phyloP scores from a whole-genome alignment of 495 filamentous ascomycete genomes.

The Geopyxis carbonaria region DNA sequence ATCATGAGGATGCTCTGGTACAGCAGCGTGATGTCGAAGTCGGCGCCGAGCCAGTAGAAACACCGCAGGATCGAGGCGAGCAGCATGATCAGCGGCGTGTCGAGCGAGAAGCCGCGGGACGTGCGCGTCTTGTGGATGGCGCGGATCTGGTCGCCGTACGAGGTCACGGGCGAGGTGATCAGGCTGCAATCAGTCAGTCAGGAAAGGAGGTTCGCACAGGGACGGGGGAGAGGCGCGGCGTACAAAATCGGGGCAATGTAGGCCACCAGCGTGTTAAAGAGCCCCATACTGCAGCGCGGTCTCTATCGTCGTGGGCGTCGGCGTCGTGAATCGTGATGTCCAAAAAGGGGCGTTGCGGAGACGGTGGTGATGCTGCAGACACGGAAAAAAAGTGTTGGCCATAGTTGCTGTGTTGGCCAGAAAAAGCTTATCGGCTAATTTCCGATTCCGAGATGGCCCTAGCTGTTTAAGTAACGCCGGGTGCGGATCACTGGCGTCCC shows the following conservation, averaged over 20 bases:
- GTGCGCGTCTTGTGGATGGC: conserved; percentile 66
- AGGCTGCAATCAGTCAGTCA: conserved; percentile 10
- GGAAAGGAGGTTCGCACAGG: neutral
- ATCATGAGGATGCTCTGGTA: conserved; percentile 75
- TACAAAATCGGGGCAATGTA: conserved; percentile 20
- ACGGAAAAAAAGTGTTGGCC: no score
- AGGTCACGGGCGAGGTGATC: conserved; percentile 21
- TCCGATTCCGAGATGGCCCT: no score
- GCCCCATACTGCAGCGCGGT: conserved; percentile 13
- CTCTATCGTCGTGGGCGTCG: no score
- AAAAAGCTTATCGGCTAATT: no score
- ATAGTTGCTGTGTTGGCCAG: no score
- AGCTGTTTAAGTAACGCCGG: no score
- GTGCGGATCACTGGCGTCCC: no score
- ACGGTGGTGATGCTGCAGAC: no score
- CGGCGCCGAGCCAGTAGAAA: conserved; percentile 87
- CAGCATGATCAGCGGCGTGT: conserved; percentile 92
- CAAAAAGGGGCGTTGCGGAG: no score
- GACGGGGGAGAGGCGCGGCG: neutral
- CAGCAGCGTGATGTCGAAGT: conserved; percentile 62
- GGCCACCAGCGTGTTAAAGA: conserved; percentile 10
- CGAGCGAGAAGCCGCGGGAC: conserved; percentile 69
- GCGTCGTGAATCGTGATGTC: no score
- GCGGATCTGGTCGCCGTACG: conserved; percentile 39
- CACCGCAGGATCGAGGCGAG: conserved; percentile 82